Conservation (phyloP, 495 filamentous ascomycete genomes). For the Symbiotaphrina buchneri region DNA sequence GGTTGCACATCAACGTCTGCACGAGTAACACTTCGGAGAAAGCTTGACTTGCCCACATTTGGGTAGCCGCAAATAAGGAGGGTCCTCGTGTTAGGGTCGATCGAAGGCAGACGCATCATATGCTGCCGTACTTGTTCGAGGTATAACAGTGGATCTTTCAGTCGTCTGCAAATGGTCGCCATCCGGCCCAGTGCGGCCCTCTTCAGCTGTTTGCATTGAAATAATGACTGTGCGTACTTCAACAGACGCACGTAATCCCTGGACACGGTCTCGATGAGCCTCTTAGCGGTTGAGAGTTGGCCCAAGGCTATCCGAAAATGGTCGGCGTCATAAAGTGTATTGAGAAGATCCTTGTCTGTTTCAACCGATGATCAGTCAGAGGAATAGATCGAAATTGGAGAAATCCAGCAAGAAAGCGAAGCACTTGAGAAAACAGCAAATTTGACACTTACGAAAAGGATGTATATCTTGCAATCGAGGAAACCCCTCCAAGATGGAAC, state of each 20-base stretch:
- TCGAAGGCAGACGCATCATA: slow-evolving; percentile 88
- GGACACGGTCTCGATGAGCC: slow-evolving; percentile 85
- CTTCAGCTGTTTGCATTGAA: slow-evolving; percentile 91
- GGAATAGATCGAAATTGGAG: not conserved
- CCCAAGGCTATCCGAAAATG: slow-evolving; percentile 94
- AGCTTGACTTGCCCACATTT: slow-evolving; percentile 93
- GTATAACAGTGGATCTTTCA: slow-evolving; percentile 87
- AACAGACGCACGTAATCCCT: slow-evolving; percentile 84
- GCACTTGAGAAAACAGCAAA: not conserved
- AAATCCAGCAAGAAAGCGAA: not conserved
- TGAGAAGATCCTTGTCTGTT: slow-evolving; percentile 57
- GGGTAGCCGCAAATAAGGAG: slow-evolving; percentile 92
- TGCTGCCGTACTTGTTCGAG: slow-evolving; percentile 97
- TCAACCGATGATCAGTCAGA: slow-evolving; percentile 6
- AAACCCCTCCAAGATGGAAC: slow-evolving; percentile 74
- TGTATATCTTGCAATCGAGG: slow-evolving; percentile 89
- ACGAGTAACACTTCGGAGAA: slow-evolving; percentile 73
- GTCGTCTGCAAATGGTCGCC: slow-evolving; percentile 81
- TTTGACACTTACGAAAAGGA: slow-evolving; percentile 51
- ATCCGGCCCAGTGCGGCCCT: slow-evolving; percentile 76
- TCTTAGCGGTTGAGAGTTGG: slow-evolving; percentile 86
- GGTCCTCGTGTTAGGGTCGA: slow-evolving; percentile 90
- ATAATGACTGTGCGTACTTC: slow-evolving; percentile 90
- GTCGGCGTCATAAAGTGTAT: slow-evolving; percentile 86
- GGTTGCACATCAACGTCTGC: slow-evolving; percentile 97